phyloP scores from a whole-genome alignment of 129 eudicot genomes.

The Heracleum sosnowskyi region DNA sequence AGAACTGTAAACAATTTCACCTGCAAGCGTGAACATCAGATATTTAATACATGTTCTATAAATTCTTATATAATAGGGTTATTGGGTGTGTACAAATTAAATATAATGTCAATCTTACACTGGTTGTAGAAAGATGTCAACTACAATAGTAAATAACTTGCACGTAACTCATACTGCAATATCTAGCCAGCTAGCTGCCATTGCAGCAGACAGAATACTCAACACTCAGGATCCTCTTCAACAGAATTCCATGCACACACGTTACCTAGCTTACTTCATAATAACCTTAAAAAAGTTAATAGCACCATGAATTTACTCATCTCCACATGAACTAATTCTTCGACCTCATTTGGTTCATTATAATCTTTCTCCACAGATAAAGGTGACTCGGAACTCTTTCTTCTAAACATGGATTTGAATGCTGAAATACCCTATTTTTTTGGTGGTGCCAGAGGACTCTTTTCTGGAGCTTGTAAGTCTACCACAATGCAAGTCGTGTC shows the following conservation, averaged over 20 bases:
- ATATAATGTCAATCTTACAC: not conserved
- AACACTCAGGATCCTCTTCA: slow-evolving; percentile 68
- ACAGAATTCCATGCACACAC: not conserved
- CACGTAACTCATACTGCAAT: slow-evolving; percentile 44
- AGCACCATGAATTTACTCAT: slow-evolving; percentile 9
- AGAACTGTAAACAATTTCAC: slow-evolving; percentile 88
- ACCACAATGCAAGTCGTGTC: slow-evolving; percentile 99
- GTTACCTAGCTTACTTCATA: not conserved
- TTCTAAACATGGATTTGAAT: too few species aligned
- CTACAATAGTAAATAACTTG: not conserved
- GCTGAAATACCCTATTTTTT: too few species aligned
- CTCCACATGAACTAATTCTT: too few species aligned
- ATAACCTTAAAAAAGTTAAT: not conserved
- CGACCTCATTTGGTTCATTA: too few species aligned
- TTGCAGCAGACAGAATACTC: slow-evolving; percentile 89
- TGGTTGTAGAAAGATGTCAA: not conserved
- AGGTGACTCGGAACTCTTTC: too few species aligned
- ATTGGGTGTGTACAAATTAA: not conserved
- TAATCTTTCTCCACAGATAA: too few species aligned
- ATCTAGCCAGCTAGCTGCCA: slow-evolving; percentile 91
- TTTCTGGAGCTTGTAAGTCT: too few species aligned
- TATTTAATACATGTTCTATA: not conserved
- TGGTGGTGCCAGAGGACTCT: too few species aligned
- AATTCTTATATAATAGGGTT: not conserved
- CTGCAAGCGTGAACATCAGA: slow-evolving; percentile 25